These are phyloP conservation scores for Pythium periplocum DNA, from an alignment of 352 stramenopile species.

Conservation along the genomic window DNA sequence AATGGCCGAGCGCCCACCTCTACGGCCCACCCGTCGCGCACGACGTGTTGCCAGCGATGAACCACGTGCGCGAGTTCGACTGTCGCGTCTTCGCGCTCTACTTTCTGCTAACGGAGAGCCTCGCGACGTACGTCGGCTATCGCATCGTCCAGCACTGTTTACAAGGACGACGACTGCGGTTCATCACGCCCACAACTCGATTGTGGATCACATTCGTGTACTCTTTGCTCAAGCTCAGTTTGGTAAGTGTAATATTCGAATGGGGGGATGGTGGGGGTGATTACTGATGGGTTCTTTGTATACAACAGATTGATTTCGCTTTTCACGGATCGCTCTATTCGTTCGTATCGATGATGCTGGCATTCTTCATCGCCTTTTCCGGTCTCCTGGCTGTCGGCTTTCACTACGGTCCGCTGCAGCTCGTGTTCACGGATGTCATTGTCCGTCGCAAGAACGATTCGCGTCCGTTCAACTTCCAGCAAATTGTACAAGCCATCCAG, in stretches of 20 bases:
- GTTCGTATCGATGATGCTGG: constrained; percentile 50
- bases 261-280: neutral
- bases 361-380: constrained; percentile 65
- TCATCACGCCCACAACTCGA: constrained; percentile 55
- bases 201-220: constrained; percentile 71
- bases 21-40: constrained; percentile 43
- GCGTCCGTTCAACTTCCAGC: constrained; percentile 5
- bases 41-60: constrained; percentile 24
- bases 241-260: constrained; percentile 28
- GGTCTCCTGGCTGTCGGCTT: constrained; percentile 68
- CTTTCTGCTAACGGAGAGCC: constrained; percentile 67
- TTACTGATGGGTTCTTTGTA: no score
- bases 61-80: constrained; percentile 47
- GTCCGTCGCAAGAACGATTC: constrained; percentile 30
- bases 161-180: constrained; percentile 52
- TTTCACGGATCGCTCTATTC: constrained; percentile 75
- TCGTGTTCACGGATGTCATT: constrained; percentile 75
- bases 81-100: constrained; percentile 73
- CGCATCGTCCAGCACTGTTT: constrained; percentile 78
- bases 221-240: constrained; percentile 66
- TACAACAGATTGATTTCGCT: constrained; percentile 61
- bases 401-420: constrained; percentile 71
- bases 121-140: constrained; percentile 76
- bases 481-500: constrained; percentile 15
- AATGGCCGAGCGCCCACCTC: constrained; percentile 24